These are phyloP conservation scores for Eutrema salsugineum DNA, from an alignment of 441 rosid genomes.

Conservation along the genomic window DNA sequence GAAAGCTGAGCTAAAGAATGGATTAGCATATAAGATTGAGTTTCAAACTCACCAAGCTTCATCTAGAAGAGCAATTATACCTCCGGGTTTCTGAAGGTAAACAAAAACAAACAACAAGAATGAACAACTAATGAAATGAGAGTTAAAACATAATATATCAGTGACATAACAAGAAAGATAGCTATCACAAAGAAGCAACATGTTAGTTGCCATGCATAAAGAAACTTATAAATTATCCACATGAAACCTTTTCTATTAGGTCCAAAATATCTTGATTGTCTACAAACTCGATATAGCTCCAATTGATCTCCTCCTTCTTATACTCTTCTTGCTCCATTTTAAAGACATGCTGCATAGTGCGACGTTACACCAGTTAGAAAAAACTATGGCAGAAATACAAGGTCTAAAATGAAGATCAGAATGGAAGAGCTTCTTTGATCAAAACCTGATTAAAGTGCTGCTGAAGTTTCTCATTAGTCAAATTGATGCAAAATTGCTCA, in stretches of 20 bases:
- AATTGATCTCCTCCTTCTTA: conserved; percentile 80
- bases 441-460: conserved; percentile 91
- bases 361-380: conserved; percentile 7
- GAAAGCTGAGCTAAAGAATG: background rate
- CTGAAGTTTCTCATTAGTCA: conserved; percentile 91
- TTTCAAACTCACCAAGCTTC: conserved; percentile 87
- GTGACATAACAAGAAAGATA: conserved; percentile 3
- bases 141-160: background rate
- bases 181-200: conserved; percentile 6
- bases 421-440: conserved; percentile 15
- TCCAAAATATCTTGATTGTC: conserved; percentile 93
- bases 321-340: conserved; percentile 99
- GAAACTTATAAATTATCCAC: background rate
- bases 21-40: background rate
- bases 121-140: conserved; percentile 9
- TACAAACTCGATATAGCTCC: conserved; percentile 98
- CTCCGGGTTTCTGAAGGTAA: conserved; percentile 90
- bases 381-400: background rate
- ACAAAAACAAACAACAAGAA: background rate
- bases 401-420: background rate
- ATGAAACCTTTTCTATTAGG: conserved; percentile 85
- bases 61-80: conserved; percentile 95
- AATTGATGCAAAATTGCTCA: conserved; percentile 92
- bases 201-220: background rate
- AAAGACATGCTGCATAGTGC: conserved; percentile 77